These are phyloP conservation scores for Saxophila tyrrhenica DNA, from an alignment of 495 filamentous ascomycete genomes.

Conservation along the genomic window DNA sequence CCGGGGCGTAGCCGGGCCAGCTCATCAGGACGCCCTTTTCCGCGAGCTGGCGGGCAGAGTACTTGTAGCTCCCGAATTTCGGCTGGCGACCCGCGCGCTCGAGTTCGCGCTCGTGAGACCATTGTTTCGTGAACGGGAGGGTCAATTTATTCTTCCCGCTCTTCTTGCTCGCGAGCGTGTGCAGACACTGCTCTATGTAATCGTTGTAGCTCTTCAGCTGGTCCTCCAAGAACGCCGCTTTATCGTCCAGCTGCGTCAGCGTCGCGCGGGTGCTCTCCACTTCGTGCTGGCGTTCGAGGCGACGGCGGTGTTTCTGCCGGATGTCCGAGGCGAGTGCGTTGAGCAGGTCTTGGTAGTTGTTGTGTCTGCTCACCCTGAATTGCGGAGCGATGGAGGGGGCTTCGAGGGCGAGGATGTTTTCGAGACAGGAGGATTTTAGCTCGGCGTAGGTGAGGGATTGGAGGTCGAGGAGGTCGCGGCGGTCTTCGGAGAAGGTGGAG, in stretches of 20 bases:
- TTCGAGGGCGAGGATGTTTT: conserved; percentile 87
- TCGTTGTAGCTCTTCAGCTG: conserved; percentile 97
- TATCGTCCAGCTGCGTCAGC: conserved; percentile 73
- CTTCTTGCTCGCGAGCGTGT: conserved; percentile 96
- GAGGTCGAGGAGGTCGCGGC: conserved; percentile 70
- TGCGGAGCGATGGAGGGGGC: conserved; percentile 31
- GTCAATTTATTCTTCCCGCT: conserved; percentile 85
- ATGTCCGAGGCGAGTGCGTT: conserved; percentile 97
- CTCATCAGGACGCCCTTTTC: conserved; percentile 89
- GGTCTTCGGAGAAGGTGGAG: conserved; percentile 28
- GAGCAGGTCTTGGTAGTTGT: conserved; percentile 90
- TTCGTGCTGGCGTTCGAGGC: conserved; percentile 82
- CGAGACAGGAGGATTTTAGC: conserved; percentile 81
- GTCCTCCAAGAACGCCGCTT: conserved; percentile 82
- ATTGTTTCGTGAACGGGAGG: conserved; percentile 96
- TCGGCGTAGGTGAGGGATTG: conserved; percentile 83
- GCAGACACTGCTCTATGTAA: conserved; percentile 97
- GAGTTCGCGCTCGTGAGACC: conserved; percentile 93
- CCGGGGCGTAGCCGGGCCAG: conserved; percentile 73
- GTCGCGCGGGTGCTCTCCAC: conserved; percentile 80
- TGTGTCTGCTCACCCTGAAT: conserved; percentile 78
- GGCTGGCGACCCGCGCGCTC: conserved; percentile 82
- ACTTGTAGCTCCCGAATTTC: conserved; percentile 96
- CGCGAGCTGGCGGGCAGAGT: conserved; percentile 73
- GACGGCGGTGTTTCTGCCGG: conserved; percentile 84